Evolutionary conservation across 2,329 filamentous ascomycete genomes (phyloP).

Genomic region (Fusarium solani-melongenae): DNA sequence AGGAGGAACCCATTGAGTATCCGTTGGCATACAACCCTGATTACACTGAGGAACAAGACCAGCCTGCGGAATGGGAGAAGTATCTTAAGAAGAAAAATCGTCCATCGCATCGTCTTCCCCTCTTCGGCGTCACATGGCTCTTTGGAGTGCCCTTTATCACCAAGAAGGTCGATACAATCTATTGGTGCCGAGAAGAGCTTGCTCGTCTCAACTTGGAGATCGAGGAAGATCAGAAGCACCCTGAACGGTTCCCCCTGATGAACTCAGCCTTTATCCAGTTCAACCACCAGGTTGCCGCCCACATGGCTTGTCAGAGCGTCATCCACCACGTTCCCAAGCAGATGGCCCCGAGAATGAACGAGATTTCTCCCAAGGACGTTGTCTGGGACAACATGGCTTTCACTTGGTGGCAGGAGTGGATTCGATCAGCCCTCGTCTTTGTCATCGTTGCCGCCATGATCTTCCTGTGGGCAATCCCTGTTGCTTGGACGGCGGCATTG

Average conservation of each 20-base stretch:
- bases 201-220: conserved; percentile 92
- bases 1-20: conserved; percentile 65
- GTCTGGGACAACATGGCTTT: conserved; percentile 98
- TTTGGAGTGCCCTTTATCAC: conserved; percentile 82
- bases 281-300: conserved; percentile 95
- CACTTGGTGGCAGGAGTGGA: conserved; percentile 90
- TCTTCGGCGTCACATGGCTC: conserved; percentile 74
- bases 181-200: conserved; percentile 87
- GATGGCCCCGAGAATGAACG: conserved; percentile 92
- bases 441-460: conserved; percentile 78
- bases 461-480: conserved; percentile 89
- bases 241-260: conserved; percentile 90
- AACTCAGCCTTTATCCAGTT: conserved; percentile 98
- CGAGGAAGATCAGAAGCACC: conserved; percentile 86
- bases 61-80: conserved; percentile 80
- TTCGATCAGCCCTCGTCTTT: conserved; percentile 75
- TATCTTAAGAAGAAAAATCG: conserved; percentile 86
- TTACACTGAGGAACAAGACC: conserved; percentile 66
- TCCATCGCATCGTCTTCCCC: conserved; percentile 82
- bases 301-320: conserved; percentile 96
- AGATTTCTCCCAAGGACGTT: conserved; percentile 92
- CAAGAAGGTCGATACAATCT: conserved; percentile 94
- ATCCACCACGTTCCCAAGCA: conserved; percentile 92
- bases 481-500: conserved; percentile 86
- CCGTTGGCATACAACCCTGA: conserved; percentile 71